Conservation (phyloP, 768 basidiomycete genomes). For the Hericium alpestre region DNA sequence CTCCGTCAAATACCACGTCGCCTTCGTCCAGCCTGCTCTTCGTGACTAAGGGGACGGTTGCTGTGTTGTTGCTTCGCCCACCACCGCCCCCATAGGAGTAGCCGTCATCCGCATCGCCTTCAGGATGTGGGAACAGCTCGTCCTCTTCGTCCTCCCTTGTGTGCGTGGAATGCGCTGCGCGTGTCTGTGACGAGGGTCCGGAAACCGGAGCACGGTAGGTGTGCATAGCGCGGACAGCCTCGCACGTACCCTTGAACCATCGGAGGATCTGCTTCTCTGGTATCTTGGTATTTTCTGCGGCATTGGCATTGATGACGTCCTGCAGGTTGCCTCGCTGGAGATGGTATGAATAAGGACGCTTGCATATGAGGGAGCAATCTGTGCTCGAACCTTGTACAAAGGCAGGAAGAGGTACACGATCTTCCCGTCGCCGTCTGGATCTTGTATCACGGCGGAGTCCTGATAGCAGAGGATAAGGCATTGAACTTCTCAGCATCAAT, state of each 20-base stretch:
- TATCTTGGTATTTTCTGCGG: constrained; percentile 73
- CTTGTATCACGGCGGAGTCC: constrained; percentile 93
- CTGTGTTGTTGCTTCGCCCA: constrained; percentile 2
- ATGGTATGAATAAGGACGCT: constrained; percentile 7
- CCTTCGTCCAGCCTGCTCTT: constrained; percentile 39
- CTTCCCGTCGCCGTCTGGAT: constrained; percentile 85
- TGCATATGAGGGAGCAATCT: background rate
- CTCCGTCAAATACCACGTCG: constrained; percentile 69
- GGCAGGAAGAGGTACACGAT: constrained; percentile 96
- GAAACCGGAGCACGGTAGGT: constrained; percentile 51
- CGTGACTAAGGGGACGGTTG: constrained; percentile 49
- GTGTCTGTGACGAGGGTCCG: constrained; percentile 17
- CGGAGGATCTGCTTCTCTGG: constrained; percentile 82
- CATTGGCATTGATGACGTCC: constrained; percentile 83
- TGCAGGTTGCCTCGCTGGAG: constrained; percentile 83
- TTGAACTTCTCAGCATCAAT: background rate
- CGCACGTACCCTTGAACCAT: constrained; percentile 89
- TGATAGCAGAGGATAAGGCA: constrained; percentile 16
- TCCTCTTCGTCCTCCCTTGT: constrained; percentile 47
- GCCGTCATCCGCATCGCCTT: constrained; percentile 64
- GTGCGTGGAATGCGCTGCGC: constrained; percentile 8
- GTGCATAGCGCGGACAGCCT: constrained; percentile 92
- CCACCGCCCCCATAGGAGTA: constrained; percentile 51
- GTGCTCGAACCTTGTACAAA: constrained; percentile 62
- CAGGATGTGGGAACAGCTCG: constrained; percentile 64